phyloP scores from a whole-genome alignment of 2,329 filamentous ascomycete genomes.

The Phoma sp. region DNA sequence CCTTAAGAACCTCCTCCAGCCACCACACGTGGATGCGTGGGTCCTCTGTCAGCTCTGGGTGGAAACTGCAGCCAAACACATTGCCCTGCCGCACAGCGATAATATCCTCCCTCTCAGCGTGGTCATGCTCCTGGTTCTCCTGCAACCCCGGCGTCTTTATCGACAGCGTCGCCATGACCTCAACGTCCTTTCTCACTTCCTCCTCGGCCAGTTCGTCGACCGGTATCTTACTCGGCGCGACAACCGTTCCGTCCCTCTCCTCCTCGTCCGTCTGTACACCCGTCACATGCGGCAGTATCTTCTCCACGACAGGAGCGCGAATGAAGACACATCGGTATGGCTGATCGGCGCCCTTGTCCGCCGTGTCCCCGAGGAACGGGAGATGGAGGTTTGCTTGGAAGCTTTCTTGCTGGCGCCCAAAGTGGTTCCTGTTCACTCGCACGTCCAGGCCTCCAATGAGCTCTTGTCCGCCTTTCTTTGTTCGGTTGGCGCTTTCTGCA shows the following conservation, averaged over 20 bases:
- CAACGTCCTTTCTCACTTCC: constrained; percentile 59
- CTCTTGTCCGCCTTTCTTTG: constrained; percentile 90
- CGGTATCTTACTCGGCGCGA: constrained; percentile 63
- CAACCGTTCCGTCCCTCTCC: constrained; percentile 58
- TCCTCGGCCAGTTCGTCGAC: constrained; percentile 55
- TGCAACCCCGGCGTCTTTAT: constrained; percentile 59
- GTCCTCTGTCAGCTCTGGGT: constrained; percentile 91
- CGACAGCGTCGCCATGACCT: constrained; percentile 65
- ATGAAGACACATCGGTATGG: constrained; percentile 90
- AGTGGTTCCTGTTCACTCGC: constrained; percentile 91
- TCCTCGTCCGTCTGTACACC: constrained; percentile 62
- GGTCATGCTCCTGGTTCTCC: constrained; percentile 55
- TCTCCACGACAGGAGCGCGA: constrained; percentile 90
- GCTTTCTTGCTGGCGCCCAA: constrained; percentile 90
- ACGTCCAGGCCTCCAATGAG: constrained; percentile 92
- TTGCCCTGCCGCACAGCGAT: constrained; percentile 91
- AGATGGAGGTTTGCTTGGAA: constrained; percentile 80
- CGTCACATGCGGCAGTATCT: constrained; percentile 65
- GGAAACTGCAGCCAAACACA: constrained; percentile 93
- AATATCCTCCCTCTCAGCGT: constrained; percentile 67
- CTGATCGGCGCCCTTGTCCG: constrained; percentile 38
- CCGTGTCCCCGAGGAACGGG: constrained; percentile 65
- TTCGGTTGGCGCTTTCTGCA: constrained; percentile 84
- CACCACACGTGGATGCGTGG: constrained; percentile 92
- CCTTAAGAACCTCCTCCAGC: constrained; percentile 71